Evolutionary conservation across 1,139 yeast genomes (phyloP).

Genomic region (Blastobotrys raffinosifermentans): DNA sequence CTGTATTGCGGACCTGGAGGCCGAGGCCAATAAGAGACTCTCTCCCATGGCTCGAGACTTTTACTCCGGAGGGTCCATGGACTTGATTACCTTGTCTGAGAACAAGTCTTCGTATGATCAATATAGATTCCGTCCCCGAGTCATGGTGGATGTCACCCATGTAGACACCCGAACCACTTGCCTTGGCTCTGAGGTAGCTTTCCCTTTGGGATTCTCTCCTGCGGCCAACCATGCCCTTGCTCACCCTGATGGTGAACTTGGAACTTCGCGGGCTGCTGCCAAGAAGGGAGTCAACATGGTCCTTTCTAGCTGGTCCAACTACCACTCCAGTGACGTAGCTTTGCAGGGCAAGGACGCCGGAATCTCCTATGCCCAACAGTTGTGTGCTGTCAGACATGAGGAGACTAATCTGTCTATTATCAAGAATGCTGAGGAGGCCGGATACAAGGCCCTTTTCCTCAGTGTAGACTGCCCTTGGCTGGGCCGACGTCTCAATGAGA

Average conservation of each 20-base stretch:
- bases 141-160: slow-evolving; percentile 36
- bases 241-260: slow-evolving; percentile 53
- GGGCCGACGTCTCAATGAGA: slow-evolving; percentile 55
- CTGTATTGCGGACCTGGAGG: slow-evolving; percentile 19
- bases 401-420: slow-evolving; percentile 42
- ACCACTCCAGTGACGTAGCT: slow-evolving; percentile 26
- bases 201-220: slow-evolving; percentile 58
- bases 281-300: slow-evolving; percentile 28
- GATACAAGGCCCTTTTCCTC: slow-evolving; percentile 50
- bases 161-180: slow-evolving; percentile 34
- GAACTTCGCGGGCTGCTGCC: slow-evolving; percentile 28
- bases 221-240: slow-evolving; percentile 59
- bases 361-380: slow-evolving; percentile 31
- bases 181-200: slow-evolving; percentile 36
- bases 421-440: slow-evolving; percentile 44
- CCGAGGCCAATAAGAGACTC: slow-evolving; percentile 14
- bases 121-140: slow-evolving; percentile 37
- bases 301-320: slow-evolving; percentile 27
- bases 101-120: slow-evolving; percentile 24
- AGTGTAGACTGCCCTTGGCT: slow-evolving; percentile 62
- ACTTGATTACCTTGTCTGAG: slow-evolving; percentile 26
- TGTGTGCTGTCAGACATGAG: slow-evolving; percentile 39
- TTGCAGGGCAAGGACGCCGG: slow-evolving; percentile 20
- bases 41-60: slow-evolving; percentile 28
- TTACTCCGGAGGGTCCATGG: slow-evolving; percentile 31